These are phyloP conservation scores for Aleurites moluccanus DNA, from an alignment of 441 rosid genomes.

Conservation along the genomic window DNA sequence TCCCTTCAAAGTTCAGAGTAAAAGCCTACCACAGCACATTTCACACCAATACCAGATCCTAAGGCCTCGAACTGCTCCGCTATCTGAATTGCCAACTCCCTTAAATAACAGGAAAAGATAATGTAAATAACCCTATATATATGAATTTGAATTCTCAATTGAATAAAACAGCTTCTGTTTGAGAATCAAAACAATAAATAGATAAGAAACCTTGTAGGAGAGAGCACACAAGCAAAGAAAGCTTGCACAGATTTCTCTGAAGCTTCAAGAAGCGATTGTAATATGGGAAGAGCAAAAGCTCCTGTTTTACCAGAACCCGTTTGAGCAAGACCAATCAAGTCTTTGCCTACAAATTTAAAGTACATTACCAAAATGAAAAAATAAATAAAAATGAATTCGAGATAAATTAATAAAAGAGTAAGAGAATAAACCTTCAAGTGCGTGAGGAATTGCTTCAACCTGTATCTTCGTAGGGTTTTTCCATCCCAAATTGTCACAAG, in stretches of 20 bases:
- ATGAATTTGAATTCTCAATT: not conserved
- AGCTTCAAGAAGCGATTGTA: constrained; percentile 73
- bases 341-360: constrained; percentile 58
- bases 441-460: constrained; percentile 79
- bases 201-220: constrained; percentile 72
- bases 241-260: constrained; percentile 62
- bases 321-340: constrained; percentile 93
- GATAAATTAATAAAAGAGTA: not conserved
- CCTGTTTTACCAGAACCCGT: constrained; percentile 98
- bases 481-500: constrained; percentile 83
- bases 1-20: not conserved
- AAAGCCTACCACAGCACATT: constrained; percentile 79
- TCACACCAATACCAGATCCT: constrained; percentile 72
- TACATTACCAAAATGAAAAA: not conserved
- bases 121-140: not conserved
- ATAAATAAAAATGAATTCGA: not conserved
- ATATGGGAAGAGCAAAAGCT: constrained; percentile 90
- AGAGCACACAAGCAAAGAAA: constrained; percentile 87
- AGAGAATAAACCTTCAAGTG: constrained; percentile 57
- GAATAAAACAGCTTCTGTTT: not conserved
- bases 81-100: constrained; percentile 96
- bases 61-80: constrained; percentile 94
- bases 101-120: constrained; percentile 24
- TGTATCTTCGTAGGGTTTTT: constrained; percentile 75
- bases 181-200: not conserved